Evolutionary conservation across 805 yeast genomes (phyloP), one percentile per base, ranked within the genome.

Genomic region (Candida insectorum): DNA sequence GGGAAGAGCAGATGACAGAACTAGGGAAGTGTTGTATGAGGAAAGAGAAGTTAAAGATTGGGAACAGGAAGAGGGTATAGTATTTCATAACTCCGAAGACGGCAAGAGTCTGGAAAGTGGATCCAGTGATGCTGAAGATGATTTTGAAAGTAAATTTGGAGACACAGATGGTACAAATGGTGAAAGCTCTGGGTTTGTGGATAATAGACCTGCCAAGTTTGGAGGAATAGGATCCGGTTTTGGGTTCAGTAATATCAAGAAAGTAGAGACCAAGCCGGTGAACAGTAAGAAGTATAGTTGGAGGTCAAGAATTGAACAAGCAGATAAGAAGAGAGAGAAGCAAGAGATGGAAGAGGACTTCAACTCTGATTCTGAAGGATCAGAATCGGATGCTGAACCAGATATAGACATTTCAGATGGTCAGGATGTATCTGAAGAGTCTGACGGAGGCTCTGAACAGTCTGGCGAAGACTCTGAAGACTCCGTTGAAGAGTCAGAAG

Each of bases 181-280:
- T n/a, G n/a, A n/a, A n/a, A n/a, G n/a, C n/a, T 11, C 11, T 8
- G 39, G 30, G 3, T 85, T 86, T 44, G 71, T 84, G 10, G 96
- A 86, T 54, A 69, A 79, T 51, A 66, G 95, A 43, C 88, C 91
- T 0, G 58, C 71, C 2, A 71, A 69, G 30, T 62, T 68, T 40
- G 79, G 79, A 4, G 85, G 83, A 0, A 46, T 66, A 20, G 88
- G 87, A 1, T 60, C 71, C 35, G 91, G 94, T 1, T 83, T 83
- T 54, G 84, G 82, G 1, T 84, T 85, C 48, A 56, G 66, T 4
- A 72, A 78, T 49, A 59, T 77, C 3, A 68, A 72, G 23, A 74
- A 73, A 32, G 67, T 75, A 6, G 62, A 60, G 24, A 4, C 28
- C 4, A 62, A 57, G 40, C 30, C 34, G 10, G 41, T 37, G 25